Percentiles rank a stretch among this genome's conserved stretches.
phyloP scores from a whole-genome alignment of 2,329 filamentous ascomycete species.

The Diaporthe longicolla region DNA sequence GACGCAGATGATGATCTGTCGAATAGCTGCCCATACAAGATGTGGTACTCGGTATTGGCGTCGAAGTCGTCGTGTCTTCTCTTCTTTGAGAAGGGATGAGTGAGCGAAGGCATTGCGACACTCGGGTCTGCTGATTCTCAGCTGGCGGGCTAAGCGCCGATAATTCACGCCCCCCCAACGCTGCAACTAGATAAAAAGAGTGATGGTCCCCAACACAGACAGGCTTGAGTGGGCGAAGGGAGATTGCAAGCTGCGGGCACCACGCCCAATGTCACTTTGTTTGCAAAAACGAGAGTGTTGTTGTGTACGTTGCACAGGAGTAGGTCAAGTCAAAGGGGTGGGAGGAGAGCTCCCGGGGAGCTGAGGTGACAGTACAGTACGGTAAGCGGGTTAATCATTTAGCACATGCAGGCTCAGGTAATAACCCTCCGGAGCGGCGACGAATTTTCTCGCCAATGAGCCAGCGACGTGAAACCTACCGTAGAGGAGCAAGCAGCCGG shows the following conservation, averaged over 20 bases:
- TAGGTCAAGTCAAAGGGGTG: slow-evolving; percentile 5
- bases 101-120: slow-evolving; percentile 41
- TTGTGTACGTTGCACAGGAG: slow-evolving; percentile 4
- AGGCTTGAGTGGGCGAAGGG: neutral
- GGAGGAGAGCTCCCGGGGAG: slow-evolving; percentile 3
- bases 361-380: slow-evolving; percentile 23
- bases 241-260: neutral
- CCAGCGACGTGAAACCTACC: neutral
- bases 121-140: neutral
- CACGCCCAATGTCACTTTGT: neutral
- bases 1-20: slow-evolving; percentile 3
- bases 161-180: neutral
- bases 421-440: neutral
- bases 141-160: slow-evolving; percentile 30
- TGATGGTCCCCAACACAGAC: neutral
- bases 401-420: slow-evolving; percentile 32
- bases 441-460: slow-evolving; percentile 12
- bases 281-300: neutral
- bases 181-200: slow-evolving; percentile 2
- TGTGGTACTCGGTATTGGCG: slow-evolving; percentile 34
- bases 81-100: slow-evolving; percentile 38
- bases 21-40: slow-evolving; percentile 41
- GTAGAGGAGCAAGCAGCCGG: neutral
- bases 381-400: slow-evolving; percentile 26
- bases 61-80: slow-evolving; percentile 41